Conservation (phyloP, 768 basidiomycete species). For the Suillus spraguei region DNA sequence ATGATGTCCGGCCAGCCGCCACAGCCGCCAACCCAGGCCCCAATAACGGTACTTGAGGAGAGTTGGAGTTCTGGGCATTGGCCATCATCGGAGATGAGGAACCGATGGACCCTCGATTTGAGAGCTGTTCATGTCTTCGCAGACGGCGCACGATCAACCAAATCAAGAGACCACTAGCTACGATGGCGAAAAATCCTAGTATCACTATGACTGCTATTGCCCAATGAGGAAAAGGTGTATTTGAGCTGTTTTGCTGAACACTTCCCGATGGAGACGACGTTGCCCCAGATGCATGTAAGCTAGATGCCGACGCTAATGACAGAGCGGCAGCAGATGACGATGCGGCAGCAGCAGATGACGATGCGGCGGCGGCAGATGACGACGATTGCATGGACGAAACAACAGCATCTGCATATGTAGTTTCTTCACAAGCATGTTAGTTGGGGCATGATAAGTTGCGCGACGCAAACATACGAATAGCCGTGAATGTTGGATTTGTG, state of each 20-base stretch:
- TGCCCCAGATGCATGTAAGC: constrained; percentile 17
- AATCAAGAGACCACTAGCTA: constrained; percentile 63
- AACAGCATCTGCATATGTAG: constrained; percentile 73
- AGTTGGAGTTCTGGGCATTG: constrained; percentile 45
- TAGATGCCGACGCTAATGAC: constrained; percentile 34
- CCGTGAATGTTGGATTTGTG: constrained; percentile 75
- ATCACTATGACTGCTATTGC: constrained; percentile 90
- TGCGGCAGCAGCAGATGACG: constrained; percentile 42
- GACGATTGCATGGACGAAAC: constrained; percentile 49
- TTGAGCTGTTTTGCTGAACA: constrained; percentile 46
- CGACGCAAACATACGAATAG: constrained; percentile 64
- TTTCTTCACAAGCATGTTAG: constrained; percentile 48
- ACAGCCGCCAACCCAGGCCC: constrained; percentile 36
- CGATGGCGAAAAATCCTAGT: constrained; percentile 82
- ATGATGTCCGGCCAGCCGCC: constrained; percentile 31
- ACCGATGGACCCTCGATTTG: constrained; percentile 75
- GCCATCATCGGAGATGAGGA: constrained; percentile 85
- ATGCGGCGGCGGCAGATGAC: constrained; percentile 40
- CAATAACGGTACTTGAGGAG: constrained; percentile 51
- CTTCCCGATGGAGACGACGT: constrained; percentile 30
- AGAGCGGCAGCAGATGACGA: constrained; percentile 43
- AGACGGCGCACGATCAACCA: constrained; percentile 77
- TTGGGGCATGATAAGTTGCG: constrained; percentile 7
- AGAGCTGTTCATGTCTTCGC: constrained; percentile 51
- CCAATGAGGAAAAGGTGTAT: constrained; percentile 75